Evolutionary conservation across 192 early-diverging fungal species (phyloP).

Genomic region (Thoreauomyces humboldtii): DNA sequence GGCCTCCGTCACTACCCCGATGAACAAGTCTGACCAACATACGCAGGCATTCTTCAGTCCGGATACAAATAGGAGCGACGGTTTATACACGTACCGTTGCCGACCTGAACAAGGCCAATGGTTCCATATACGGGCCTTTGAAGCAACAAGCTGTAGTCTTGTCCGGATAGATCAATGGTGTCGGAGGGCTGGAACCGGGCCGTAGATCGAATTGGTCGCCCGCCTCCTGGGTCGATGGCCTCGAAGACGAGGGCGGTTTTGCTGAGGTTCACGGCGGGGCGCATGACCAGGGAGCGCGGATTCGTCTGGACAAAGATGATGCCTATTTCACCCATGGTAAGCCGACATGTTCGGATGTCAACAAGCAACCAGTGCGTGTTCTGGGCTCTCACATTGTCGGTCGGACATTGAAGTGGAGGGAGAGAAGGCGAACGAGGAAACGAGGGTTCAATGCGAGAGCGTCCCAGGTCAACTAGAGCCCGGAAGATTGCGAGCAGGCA

Average conservation of each 20-base stretch:
- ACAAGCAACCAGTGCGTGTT: not conserved
- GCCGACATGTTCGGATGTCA: not conserved
- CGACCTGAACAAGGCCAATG: constrained; percentile 32
- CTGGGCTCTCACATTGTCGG: not conserved
- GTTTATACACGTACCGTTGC: constrained; percentile 19
- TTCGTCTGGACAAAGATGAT: constrained; percentile 19
- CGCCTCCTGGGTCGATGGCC: constrained; percentile 6
- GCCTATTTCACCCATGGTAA: not conserved
- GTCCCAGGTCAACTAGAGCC: too few relatives aligned
- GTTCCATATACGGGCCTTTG: constrained; percentile 37
- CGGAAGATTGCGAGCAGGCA: too few relatives aligned
- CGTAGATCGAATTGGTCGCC: not conserved
- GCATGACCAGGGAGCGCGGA: constrained; percentile 22
- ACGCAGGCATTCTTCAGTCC: not conserved
- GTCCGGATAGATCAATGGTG: constrained; percentile 18
- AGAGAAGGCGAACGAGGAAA: too few relatives aligned
- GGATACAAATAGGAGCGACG: not conserved
- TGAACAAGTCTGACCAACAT: constrained; percentile 37
- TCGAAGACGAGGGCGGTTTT: constrained; percentile 34
- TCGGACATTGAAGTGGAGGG: too few relatives aligned
- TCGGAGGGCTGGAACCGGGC: constrained; percentile 30
- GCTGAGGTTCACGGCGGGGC: constrained; percentile 26
- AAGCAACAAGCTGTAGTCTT: constrained; percentile 12
- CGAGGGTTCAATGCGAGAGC: too few relatives aligned
- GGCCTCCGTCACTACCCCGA: constrained; percentile 44